Conservation (phyloP, 257 asterid species). For the Plectranthus barbatus region DNA sequence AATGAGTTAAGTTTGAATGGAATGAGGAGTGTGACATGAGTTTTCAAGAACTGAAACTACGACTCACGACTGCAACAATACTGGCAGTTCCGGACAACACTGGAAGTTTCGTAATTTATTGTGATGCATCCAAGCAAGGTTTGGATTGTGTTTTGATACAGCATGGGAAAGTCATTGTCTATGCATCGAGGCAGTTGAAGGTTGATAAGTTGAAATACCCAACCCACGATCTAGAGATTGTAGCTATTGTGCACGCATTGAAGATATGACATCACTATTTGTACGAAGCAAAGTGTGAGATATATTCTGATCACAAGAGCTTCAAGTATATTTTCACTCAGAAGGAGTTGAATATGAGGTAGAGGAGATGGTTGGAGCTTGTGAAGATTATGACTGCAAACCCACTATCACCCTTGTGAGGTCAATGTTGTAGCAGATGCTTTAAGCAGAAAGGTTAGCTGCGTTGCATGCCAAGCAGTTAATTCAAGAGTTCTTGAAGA, state of each 20-base stretch:
- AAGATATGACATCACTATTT: not conserved
- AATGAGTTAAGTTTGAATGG: not conserved
- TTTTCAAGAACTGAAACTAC: not conserved
- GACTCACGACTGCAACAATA: not conserved
- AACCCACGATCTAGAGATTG: not conserved
- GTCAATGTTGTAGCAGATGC: not conserved
- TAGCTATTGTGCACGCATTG: not conserved
- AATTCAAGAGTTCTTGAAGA: not conserved
- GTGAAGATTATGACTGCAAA: not conserved
- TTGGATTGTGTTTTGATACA: not conserved
- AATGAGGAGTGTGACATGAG: not conserved
- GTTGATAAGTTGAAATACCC: not conserved
- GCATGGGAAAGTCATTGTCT: not conserved
- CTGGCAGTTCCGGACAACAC: not conserved
- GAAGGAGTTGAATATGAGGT: not conserved
- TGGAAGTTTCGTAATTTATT: not conserved
- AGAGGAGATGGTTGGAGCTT: not conserved
- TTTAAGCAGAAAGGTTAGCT: not conserved
- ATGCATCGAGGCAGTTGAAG: not conserved
- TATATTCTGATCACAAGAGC: not conserved
- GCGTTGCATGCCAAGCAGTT: not conserved
- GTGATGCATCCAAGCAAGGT: not conserved
- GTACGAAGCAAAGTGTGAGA: not conserved
- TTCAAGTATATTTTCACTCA: not conserved
- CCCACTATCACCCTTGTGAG: not conserved